phyloP scores from a whole-genome alignment of 1,284 basidiomycete genomes.

The Filobasidium uniguttulatum region DNA sequence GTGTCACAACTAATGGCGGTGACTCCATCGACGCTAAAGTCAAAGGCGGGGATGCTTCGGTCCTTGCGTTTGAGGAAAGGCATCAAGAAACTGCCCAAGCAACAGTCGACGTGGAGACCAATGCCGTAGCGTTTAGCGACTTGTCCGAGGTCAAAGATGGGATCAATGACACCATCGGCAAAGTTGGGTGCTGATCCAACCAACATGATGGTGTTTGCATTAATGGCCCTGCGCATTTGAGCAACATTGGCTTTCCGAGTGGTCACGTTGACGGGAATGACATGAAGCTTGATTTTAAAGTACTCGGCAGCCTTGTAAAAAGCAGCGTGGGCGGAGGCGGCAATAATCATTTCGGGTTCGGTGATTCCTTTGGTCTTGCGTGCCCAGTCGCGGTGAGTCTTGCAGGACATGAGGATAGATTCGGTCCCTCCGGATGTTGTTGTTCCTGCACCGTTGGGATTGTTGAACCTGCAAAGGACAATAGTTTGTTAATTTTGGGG shows the following conservation, averaged over 20 bases:
- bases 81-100: constrained; percentile 80
- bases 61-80: constrained; percentile 61
- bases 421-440: constrained; percentile 95
- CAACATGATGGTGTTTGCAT: constrained; percentile 46
- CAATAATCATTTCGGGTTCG: constrained; percentile 84
- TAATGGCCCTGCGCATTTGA: constrained; percentile 64
- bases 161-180: constrained; percentile 79
- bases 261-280: constrained; percentile 65
- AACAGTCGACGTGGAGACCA: constrained; percentile 87
- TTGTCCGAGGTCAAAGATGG: constrained; percentile 64
- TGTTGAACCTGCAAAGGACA: constrained; percentile 50
- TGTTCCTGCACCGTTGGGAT: constrained; percentile 68
- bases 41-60: constrained; percentile 44
- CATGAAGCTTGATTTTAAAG: constrained; percentile 81
- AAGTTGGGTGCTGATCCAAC: constrained; percentile 86
- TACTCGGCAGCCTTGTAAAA: constrained; percentile 89
- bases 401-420: constrained; percentile 71
- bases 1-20: constrained; percentile 85
- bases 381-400: constrained; percentile 91
- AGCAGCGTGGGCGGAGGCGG: constrained; percentile 78
- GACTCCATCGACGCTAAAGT: constrained; percentile 79
- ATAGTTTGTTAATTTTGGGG: background rate
- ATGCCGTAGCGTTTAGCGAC: constrained; percentile 65
- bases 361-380: constrained; percentile 69
- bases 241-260: constrained; percentile 71